phyloP scores from a whole-genome alignment of 192 early-diverging fungal species.

The Coemansia interrupta region DNA sequence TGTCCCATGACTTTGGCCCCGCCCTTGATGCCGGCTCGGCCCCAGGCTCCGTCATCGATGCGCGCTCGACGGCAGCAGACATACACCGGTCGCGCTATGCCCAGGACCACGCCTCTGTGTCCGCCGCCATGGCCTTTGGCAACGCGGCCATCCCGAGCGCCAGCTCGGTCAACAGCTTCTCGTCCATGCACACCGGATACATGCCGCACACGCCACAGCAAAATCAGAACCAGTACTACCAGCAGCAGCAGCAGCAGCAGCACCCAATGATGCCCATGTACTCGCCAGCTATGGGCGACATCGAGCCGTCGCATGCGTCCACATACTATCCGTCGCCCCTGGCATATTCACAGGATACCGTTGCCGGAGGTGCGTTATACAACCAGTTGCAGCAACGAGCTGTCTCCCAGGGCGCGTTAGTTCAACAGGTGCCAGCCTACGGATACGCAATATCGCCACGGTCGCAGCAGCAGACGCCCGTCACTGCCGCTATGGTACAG shows the following conservation, averaged over 20 bases:
- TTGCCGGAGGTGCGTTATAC: background rate
- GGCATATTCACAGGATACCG: constrained; percentile 10
- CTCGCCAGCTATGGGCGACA: constrained; percentile 31
- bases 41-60: background rate
- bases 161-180: background rate
- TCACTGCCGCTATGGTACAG: constrained; percentile 6
- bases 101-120: background rate
- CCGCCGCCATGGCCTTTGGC: too few species aligned
- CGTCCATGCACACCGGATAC: constrained; percentile 14
- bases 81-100: constrained; percentile 15
- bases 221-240: constrained; percentile 7
- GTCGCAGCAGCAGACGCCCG: constrained; percentile 21
- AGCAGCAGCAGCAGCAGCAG: constrained; percentile 19
- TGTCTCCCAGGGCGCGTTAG: constrained; percentile 14
- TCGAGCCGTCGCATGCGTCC: constrained; percentile 13
- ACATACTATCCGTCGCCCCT: constrained; percentile 44
- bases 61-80: background rate
- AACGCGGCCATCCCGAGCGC: background rate
- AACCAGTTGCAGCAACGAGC: constrained; percentile 16
- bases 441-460: constrained; percentile 25
- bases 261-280: constrained; percentile 30
- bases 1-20: constrained; percentile 19
- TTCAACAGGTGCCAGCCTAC: constrained; percentile 19
- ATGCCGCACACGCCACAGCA: constrained; percentile 15
- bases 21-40: background rate